Conservation (phyloP, 2,329 filamentous ascomycete genomes). For the Trichocomaceae sp. region DNA sequence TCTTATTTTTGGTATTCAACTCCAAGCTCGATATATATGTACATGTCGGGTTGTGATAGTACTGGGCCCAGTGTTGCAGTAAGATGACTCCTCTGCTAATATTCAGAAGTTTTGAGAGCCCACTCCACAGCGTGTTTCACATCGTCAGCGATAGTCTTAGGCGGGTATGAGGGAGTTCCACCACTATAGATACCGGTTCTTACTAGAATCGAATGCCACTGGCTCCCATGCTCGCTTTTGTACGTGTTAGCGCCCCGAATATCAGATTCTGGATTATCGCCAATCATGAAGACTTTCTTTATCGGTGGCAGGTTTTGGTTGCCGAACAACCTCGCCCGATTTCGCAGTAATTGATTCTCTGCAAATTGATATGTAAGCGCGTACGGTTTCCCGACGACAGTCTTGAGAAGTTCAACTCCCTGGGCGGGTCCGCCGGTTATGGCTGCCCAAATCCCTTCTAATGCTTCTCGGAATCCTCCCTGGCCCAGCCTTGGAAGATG, state of each 20-base stretch:
- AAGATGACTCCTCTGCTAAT: background rate
- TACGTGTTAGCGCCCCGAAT: conserved; percentile 81
- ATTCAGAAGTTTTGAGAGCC: conserved; percentile 52
- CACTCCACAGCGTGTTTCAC: conserved; percentile 71
- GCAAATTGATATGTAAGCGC: conserved; percentile 74
- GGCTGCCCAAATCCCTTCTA: conserved; percentile 71
- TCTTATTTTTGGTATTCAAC: background rate
- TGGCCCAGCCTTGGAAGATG: conserved; percentile 83
- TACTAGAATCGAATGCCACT: conserved; percentile 72
- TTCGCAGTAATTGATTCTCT: conserved; percentile 61
- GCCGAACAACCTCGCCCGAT: conserved; percentile 48
- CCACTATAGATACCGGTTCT: conserved; percentile 68
- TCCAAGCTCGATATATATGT: background rate
- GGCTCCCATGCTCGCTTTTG: conserved; percentile 57
- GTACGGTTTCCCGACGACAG: conserved; percentile 77
- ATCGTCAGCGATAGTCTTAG: conserved; percentile 62
- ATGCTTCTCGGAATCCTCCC: conserved; percentile 77
- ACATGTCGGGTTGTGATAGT: background rate
- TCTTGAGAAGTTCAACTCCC: conserved; percentile 54
- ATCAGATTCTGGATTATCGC: conserved; percentile 83
- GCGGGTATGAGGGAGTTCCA: conserved; percentile 53
- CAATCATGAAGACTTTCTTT: conserved; percentile 83
- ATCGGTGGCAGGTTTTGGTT: conserved; percentile 43
- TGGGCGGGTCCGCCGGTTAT: conserved; percentile 54
- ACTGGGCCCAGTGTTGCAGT: no score